Conservation (phyloP, 192 early-diverging fungal species). For the Physocladia obscura region DNA sequence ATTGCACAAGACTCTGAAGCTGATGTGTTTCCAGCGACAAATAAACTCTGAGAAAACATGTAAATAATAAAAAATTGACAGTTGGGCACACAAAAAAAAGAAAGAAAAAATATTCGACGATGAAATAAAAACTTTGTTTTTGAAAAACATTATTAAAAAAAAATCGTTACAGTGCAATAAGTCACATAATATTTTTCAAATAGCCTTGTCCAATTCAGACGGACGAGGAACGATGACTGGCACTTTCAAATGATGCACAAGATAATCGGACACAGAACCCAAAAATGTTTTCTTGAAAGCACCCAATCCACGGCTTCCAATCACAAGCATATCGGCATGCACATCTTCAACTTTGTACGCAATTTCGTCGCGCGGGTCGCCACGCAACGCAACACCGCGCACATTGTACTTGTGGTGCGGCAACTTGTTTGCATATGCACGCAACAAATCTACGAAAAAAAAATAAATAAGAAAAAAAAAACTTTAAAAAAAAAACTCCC, state of each 20-base stretch:
- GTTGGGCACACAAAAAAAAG: no score
- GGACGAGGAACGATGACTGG: not conserved
- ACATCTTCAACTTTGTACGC: not conserved
- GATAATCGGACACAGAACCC: not conserved
- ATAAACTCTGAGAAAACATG: not conserved
- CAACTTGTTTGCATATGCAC: slow-evolving; percentile 26
- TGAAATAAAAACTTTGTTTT: no score
- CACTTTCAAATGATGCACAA: not conserved
- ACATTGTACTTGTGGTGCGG: slow-evolving; percentile 31
- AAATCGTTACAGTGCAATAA: no score
- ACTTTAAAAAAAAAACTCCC: not conserved
- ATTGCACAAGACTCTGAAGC: not conserved
- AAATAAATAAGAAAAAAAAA: not conserved
- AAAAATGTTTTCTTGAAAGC: not conserved
- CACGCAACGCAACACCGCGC: not conserved
- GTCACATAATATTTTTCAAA: no score
- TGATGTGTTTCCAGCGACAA: not conserved
- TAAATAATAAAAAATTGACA: not conserved
- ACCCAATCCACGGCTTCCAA: not conserved
- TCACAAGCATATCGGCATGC: not conserved
- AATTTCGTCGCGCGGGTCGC: not conserved
- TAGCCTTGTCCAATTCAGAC: not conserved
- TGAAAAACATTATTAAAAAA: no score
- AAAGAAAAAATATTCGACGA: no score
- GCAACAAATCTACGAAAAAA: not conserved